Evolutionary conservation across 2,329 filamentous ascomycete genomes (phyloP).

Genomic region (Trichoderma asperellum): DNA sequence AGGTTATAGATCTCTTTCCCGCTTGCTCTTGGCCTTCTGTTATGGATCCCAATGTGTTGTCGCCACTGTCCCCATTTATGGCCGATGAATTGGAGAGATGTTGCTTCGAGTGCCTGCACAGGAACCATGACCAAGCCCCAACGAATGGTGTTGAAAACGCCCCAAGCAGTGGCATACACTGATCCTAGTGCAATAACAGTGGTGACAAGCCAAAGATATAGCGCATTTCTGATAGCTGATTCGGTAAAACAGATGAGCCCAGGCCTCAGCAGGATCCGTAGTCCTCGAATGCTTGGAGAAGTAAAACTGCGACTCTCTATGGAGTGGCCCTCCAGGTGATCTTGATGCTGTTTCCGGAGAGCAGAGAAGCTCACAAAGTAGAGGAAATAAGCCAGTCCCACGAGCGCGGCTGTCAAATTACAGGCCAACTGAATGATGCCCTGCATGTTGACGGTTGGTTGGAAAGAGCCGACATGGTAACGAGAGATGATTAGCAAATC

Average conservation of each 20-base stretch:
- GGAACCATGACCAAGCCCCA: conserved; percentile 78
- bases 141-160: conserved; percentile 72
- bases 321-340: neutral
- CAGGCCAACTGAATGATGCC: conserved; percentile 66
- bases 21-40: conserved; percentile 31
- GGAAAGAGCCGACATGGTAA: conserved; percentile 60
- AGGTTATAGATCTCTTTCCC: conserved; percentile 44
- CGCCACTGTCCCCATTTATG: conserved; percentile 65
- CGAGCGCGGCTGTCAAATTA: conserved; percentile 57
- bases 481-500: conserved; percentile 69
- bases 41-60: conserved; percentile 35
- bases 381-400: conserved; percentile 64
- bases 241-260: conserved; percentile 64
- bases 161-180: conserved; percentile 73
- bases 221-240: conserved; percentile 67
- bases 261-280: conserved; percentile 58
- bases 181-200: conserved; percentile 66
- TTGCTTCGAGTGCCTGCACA: conserved; percentile 67
- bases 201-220: conserved; percentile 72
- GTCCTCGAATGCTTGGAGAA: conserved; percentile 47
- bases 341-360: conserved; percentile 7
- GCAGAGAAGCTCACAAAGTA: conserved; percentile 44
- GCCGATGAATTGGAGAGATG: conserved; percentile 66
- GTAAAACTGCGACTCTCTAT: conserved; percentile 31
- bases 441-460: conserved; percentile 66